phyloP scores from a whole-genome alignment of 2,329 filamentous ascomycete genomes.

The Gremmenia infestans region DNA sequence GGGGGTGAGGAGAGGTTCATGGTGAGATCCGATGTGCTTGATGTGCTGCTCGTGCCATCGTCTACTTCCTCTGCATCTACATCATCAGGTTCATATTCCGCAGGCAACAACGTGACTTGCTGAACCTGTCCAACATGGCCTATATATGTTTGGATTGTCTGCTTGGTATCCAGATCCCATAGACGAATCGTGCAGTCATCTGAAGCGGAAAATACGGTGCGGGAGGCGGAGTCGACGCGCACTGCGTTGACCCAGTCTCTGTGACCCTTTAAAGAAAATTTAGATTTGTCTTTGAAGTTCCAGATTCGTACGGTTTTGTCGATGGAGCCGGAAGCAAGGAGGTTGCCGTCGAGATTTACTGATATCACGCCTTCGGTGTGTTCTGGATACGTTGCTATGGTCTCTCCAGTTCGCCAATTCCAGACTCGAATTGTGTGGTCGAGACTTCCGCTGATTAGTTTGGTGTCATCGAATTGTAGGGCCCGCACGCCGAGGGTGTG shows the following conservation, averaged over 20 bases:
- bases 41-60: conserved; percentile 36
- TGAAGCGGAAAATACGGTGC: conserved; percentile 86
- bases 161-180: conserved; percentile 84
- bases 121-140: conserved; percentile 96
- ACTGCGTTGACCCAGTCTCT: conserved; percentile 97
- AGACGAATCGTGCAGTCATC: conserved; percentile 89
- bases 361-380: conserved; percentile 81
- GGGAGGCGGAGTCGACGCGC: conserved; percentile 72
- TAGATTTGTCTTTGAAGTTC: conserved; percentile 81
- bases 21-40: conserved; percentile 15
- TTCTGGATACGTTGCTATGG: conserved; percentile 72
- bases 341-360: conserved; percentile 79
- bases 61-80: conserved; percentile 54
- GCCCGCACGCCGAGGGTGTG: conserved; percentile 81
- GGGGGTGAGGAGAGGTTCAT: conserved; percentile 2
- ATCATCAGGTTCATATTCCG: conserved; percentile 86
- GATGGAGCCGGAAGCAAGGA: conserved; percentile 82
- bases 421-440: conserved; percentile 87
- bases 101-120: conserved; percentile 77
- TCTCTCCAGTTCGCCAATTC: conserved; percentile 93
- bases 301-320: conserved; percentile 90
- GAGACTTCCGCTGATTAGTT: conserved; percentile 84
- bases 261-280: conserved; percentile 77
- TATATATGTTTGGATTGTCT: conserved; percentile 71
- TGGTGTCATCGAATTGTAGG: conserved; percentile 87